Conservation (phyloP, 202 grass and related monocot genomes). For the Schoenoplectus triqueter region DNA sequence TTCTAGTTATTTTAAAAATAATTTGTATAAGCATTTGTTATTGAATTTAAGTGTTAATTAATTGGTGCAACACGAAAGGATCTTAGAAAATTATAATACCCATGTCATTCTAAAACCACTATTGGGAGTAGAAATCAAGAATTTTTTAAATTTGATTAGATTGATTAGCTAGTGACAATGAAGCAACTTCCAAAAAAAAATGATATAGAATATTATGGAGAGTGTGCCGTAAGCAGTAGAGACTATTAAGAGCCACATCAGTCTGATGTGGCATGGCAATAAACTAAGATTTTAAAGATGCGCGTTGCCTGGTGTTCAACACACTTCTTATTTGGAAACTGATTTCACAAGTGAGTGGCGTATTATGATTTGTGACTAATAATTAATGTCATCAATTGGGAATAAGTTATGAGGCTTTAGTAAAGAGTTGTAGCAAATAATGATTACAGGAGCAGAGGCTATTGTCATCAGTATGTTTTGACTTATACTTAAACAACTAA, state of each 20-base stretch:
- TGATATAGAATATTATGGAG: not conserved
- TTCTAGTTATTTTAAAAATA: not conserved
- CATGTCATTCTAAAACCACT: not conserved
- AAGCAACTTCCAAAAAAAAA: not conserved
- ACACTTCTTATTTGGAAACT: not conserved
- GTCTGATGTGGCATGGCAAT: conserved; percentile 23
- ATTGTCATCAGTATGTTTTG: not conserved
- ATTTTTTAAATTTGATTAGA: not conserved
- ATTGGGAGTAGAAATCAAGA: too few relatives aligned
- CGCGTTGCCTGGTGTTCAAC: not conserved
- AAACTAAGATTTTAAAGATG: conserved; percentile 5
- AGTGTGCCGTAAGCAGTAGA: not conserved
- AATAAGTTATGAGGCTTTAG: not conserved
- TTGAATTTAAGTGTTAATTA: not conserved
- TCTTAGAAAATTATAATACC: not conserved
- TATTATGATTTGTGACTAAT: not conserved
- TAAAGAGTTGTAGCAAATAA: not conserved
- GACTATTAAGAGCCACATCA: conserved; percentile 7
- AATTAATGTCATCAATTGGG: not conserved
- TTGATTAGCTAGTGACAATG: not conserved
- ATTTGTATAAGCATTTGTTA: too few relatives aligned
- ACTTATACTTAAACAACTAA: too few relatives aligned
- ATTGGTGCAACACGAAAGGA: not conserved
- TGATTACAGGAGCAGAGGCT: not conserved
- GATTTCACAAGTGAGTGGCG: not conserved